Conservation (phyloP, 2,329 filamentous ascomycete species). For the Fusarium armeniacum region DNA sequence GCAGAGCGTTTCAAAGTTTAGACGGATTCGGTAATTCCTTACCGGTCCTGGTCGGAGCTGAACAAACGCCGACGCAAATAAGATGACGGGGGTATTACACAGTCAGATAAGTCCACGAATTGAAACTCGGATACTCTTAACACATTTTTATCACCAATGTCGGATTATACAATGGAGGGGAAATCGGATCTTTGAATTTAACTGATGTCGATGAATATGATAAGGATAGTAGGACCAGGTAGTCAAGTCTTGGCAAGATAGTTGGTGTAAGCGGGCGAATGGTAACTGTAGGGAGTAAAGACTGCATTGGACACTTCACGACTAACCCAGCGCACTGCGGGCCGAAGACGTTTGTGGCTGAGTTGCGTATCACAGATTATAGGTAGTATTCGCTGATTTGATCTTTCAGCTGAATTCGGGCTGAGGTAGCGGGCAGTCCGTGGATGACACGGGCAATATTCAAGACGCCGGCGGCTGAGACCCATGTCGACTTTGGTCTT, state of each 20-base stretch:
- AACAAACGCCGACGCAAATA: neutral
- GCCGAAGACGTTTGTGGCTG: neutral
- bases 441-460: conserved; percentile 24
- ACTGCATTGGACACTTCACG: neutral
- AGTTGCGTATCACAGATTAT: neutral
- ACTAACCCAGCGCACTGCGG: neutral
- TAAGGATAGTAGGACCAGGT: neutral
- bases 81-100: neutral
- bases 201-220: neutral
- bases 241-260: neutral
- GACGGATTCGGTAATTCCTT: conserved; percentile 4
- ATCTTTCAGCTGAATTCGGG: conserved; percentile 1
- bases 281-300: neutral
- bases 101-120: neutral
- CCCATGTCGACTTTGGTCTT: neutral
- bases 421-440: neutral
- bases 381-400: neutral
- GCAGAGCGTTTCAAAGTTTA: neutral
- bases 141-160: no score
- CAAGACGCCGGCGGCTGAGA: conserved; percentile 25
- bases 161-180: neutral
- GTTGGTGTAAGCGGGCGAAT: neutral
- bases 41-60: conserved; percentile 9
- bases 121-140: neutral
- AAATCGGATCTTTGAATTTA: neutral